Conservation (phyloP, 164 flowering plant genomes). For the Nymphaea thermarum region DNA sequence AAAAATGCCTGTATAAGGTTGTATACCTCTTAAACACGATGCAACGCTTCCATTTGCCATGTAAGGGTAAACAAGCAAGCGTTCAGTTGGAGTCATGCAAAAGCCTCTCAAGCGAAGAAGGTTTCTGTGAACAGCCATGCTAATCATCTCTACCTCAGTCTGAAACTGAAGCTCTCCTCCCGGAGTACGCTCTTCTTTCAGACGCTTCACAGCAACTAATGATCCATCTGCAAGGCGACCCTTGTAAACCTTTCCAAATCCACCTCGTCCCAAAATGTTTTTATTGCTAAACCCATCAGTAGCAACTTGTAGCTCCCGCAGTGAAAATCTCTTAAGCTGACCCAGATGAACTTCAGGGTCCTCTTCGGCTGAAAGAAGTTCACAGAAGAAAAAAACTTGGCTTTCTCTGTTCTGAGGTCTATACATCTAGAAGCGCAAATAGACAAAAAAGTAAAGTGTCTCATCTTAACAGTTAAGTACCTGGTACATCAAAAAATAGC, state of each 20-base stretch:
- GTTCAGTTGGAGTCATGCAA: conserved; percentile 38
- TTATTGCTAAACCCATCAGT: conserved; percentile 36
- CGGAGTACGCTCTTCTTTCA: conserved; percentile 33
- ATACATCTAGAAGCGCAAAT: neutral
- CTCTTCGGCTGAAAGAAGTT: conserved; percentile 28
- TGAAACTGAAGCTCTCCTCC: conserved; percentile 39
- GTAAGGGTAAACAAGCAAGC: conserved; percentile 33
- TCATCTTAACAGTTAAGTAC: neutral
- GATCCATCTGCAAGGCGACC: conserved; percentile 40
- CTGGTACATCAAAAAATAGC: conserved; percentile 11
- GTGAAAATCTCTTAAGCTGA: conserved; percentile 35
- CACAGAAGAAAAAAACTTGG: neutral
- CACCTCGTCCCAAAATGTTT: conserved; percentile 36
- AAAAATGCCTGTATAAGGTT: neutral
- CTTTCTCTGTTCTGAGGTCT: neutral
- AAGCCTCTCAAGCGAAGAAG: conserved; percentile 31
- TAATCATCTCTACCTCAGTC: conserved; percentile 38
- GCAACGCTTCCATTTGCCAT: conserved; percentile 45
- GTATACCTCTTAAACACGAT: conserved; percentile 31
- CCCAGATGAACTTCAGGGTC: conserved; percentile 46
- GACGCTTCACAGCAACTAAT: conserved; percentile 35
- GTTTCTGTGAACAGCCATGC: conserved; percentile 38
- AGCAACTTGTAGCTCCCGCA: conserved; percentile 36
- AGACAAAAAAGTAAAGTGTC: neutral
- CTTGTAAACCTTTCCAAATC: conserved; percentile 40